These are phyloP conservation scores for Claviceps purpurea DNA, from an alignment of 2,329 filamentous ascomycete species.

Conservation along the genomic window DNA sequence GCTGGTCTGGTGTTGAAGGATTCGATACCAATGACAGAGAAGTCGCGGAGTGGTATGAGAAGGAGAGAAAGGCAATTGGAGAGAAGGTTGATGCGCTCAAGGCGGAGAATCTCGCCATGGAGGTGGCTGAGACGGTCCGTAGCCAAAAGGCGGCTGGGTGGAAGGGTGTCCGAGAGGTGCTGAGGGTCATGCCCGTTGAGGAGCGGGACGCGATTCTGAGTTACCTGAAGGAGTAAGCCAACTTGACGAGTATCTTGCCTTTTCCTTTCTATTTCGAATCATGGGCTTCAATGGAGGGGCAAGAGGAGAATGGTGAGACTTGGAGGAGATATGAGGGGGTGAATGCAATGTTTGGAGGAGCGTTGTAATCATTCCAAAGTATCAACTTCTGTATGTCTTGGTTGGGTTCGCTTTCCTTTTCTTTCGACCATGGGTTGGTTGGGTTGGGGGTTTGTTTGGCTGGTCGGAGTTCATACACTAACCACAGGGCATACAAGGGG, in stretches of 20 bases:
- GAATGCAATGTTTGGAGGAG: conserved; percentile 5
- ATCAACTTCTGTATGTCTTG: neutral
- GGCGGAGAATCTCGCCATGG: conserved; percentile 48
- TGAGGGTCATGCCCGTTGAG: conserved; percentile 74
- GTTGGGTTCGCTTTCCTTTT: neutral
- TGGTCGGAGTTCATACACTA: neutral
- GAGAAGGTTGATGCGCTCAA: conserved; percentile 78
- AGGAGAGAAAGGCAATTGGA: conserved; percentile 71
- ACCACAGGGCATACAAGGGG: neutral
- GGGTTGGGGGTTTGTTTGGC: neutral
- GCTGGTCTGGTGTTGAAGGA: conserved; percentile 67
- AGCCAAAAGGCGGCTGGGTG: conserved; percentile 52
- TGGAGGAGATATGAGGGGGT: too few species aligned
- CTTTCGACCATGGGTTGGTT: neutral
- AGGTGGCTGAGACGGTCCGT: conserved; percentile 32
- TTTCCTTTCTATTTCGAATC: neutral
- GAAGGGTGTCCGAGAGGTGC: conserved; percentile 73
- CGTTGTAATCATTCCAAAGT: neutral
- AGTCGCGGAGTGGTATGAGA: conserved; percentile 92
- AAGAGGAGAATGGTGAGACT: too few species aligned
- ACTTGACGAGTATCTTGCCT: neutral
- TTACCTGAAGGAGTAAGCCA: conserved; percentile 34
- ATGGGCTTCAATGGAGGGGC: neutral
- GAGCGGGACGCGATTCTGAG: conserved; percentile 76
- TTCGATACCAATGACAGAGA: conserved; percentile 70